Evolutionary conservation across 805 yeast species (phyloP).

Genomic region (Grigorovia yakushimaensis): DNA sequence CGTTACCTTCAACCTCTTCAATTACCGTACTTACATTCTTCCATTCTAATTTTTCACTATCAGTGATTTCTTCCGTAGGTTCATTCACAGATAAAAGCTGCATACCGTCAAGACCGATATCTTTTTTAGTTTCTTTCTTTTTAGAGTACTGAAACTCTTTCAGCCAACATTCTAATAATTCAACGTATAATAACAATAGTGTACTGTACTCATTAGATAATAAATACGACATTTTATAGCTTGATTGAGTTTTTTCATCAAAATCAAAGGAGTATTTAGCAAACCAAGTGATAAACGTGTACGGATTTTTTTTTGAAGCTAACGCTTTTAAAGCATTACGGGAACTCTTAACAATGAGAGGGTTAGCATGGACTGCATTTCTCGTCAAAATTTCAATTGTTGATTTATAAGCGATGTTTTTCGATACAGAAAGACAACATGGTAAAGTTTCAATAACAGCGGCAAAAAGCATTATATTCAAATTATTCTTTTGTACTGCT

Average conservation of each 20-base stretch:
- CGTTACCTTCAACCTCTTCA: constrained; percentile 95
- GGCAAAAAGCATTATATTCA: constrained; percentile 55
- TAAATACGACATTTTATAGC: constrained; percentile 47
- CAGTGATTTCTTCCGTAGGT: constrained; percentile 18
- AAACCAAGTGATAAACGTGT: constrained; percentile 59
- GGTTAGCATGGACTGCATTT: constrained; percentile 62
- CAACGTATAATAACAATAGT: constrained; percentile 63
- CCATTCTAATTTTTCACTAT: constrained; percentile 61
- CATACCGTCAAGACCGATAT: constrained; percentile 26
- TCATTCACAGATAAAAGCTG: constrained; percentile 15
- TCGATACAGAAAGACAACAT: constrained; percentile 44
- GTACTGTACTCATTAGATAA: constrained; percentile 52
- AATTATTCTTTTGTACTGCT: constrained; percentile 20
- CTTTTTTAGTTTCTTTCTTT: constrained; percentile 24
- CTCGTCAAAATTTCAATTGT: constrained; percentile 68
- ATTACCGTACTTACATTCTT: constrained; percentile 73
- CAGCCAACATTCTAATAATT: constrained; percentile 74
- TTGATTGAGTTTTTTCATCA: constrained; percentile 54
- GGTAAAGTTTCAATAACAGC: constrained; percentile 65
- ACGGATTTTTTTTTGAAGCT: constrained; percentile 61
- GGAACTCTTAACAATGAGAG: constrained; percentile 54
- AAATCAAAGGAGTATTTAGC: constrained; percentile 74
- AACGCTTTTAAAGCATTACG: constrained; percentile 52
- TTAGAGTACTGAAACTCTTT: constrained; percentile 41
- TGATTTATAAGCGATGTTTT: constrained; percentile 46